A percentile compares a stretch with the other conserved stretches of the same genome.
These are phyloP conservation scores for Aspergillus persii DNA, from an alignment of 2,329 filamentous ascomycete genomes.

Conservation along the genomic window DNA sequence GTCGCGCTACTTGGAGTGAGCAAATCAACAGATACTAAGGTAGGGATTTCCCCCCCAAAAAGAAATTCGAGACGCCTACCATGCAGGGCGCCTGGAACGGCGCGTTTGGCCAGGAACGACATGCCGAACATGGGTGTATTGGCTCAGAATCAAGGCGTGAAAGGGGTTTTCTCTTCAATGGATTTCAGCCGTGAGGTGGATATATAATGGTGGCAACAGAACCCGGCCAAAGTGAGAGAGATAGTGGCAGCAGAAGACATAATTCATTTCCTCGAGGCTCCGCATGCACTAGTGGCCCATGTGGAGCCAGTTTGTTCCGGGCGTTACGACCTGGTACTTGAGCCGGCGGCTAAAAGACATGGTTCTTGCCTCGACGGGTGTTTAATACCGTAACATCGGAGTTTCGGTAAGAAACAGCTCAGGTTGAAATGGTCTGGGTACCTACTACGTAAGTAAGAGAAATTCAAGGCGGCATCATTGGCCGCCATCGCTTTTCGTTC, in stretches of 20 bases:
- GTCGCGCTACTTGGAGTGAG: conserved; percentile 28
- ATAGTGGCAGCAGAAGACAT: neutral
- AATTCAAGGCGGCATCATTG: conserved; percentile 9
- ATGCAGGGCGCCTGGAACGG: conserved; percentile 25
- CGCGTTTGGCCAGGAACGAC: conserved; percentile 27
- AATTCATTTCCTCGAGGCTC: neutral
- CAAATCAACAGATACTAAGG: neutral
- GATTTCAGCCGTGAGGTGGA: too few relatives aligned
- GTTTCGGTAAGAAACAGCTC: neutral
- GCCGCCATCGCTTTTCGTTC: neutral
- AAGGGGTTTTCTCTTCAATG: neutral
- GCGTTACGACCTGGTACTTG: neutral
- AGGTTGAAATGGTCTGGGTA: neutral
- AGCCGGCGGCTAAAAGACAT: neutral
- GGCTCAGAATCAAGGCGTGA: neutral
- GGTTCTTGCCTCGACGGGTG: neutral
- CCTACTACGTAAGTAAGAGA: conserved; percentile 1
- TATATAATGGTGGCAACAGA: neutral
- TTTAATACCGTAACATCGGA: neutral
- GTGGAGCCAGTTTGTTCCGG: neutral
- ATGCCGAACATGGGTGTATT: conserved; percentile 13
- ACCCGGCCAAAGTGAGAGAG: neutral
- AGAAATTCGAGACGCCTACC: conserved; percentile 21
- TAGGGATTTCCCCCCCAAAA: too few relatives aligned
- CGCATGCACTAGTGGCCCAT: neutral